Evolutionary conservation across 2,329 filamentous ascomycete genomes (phyloP).

Genomic region (Scytalidium sp.): DNA sequence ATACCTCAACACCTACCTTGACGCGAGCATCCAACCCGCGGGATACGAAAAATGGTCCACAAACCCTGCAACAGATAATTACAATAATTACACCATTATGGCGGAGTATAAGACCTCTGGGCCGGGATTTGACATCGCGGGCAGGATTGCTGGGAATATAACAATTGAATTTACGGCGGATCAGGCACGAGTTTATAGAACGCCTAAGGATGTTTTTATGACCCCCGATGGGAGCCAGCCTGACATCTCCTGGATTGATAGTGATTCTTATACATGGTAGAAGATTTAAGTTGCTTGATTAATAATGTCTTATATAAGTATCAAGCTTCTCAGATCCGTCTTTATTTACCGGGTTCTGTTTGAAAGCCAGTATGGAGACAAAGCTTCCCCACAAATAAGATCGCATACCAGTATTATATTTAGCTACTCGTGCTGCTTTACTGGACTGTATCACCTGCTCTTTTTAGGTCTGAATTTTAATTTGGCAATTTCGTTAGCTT

Average conservation of each 20-base stretch:
- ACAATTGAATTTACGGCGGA: conserved; percentile 36
- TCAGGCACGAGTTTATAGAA: conserved; percentile 34
- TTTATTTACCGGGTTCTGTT: too few relatives aligned
- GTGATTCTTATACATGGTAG: conserved; percentile 13
- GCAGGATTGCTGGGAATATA: too few relatives aligned
- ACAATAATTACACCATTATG: conserved; percentile 42
- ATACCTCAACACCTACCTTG: conserved; percentile 47
- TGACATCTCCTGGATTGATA: conserved; percentile 47
- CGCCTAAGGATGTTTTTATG: conserved; percentile 43
- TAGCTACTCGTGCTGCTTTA: too few relatives aligned
- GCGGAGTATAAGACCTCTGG: conserved; percentile 50
- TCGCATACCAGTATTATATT: conserved; percentile 13
- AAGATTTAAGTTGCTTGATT: too few relatives aligned
- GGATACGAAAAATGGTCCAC: conserved; percentile 54
- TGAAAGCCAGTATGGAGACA: too few relatives aligned
- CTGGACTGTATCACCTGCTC: too few relatives aligned
- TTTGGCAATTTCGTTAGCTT: too few relatives aligned
- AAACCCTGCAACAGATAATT: conserved; percentile 13
- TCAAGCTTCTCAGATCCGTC: too few relatives aligned
- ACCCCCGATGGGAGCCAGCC: conserved; percentile 40
- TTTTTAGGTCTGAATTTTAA: too few relatives aligned
- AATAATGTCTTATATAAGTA: too few relatives aligned
- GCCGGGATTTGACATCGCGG: too few relatives aligned
- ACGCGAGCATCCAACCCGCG: conserved; percentile 41
- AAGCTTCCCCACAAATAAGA: conserved; percentile 27